These are phyloP conservation scores for Podospora pseudoanserina DNA, from an alignment of 495 filamentous ascomycete species.

Conservation along the genomic window DNA sequence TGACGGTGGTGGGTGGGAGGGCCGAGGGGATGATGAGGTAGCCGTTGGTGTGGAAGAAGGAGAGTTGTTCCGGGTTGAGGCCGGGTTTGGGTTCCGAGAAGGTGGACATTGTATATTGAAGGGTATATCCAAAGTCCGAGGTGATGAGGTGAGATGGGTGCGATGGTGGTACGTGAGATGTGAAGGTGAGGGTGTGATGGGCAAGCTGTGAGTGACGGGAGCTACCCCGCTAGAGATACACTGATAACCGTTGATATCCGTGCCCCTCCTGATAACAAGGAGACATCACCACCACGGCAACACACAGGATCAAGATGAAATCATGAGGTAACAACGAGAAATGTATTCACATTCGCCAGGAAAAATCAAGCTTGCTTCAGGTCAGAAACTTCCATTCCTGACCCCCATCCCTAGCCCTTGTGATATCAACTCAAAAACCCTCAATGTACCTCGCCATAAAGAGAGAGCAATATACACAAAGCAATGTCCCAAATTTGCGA, in stretches of 20 bases:
- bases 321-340: too few relatives aligned
- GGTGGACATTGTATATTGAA: conserved; percentile 5
- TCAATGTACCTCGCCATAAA: too few relatives aligned
- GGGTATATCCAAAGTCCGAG: neutral
- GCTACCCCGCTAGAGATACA: conserved; percentile 13
- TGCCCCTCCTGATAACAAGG: neutral
- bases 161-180: neutral
- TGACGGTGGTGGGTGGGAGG: conserved; percentile 60
- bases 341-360: too few relatives aligned
- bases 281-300: neutral
- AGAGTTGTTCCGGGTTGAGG: conserved; percentile 69
- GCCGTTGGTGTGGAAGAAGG: conserved; percentile 72
- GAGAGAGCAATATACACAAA: too few relatives aligned
- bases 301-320: too few relatives aligned
- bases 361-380: too few relatives aligned
- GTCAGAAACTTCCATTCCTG: too few relatives aligned
- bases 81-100: conserved; percentile 29
- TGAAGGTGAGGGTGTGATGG: neutral
- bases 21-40: conserved; percentile 85
- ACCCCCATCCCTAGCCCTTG: too few relatives aligned
- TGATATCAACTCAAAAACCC: too few relatives aligned
- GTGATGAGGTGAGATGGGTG: neutral
- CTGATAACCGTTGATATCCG: neutral
- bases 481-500: too few relatives aligned
- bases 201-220: conserved; percentile 2